Conservation (phyloP, 129 eudicot genomes). For the Pittosporum tobira region DNA sequence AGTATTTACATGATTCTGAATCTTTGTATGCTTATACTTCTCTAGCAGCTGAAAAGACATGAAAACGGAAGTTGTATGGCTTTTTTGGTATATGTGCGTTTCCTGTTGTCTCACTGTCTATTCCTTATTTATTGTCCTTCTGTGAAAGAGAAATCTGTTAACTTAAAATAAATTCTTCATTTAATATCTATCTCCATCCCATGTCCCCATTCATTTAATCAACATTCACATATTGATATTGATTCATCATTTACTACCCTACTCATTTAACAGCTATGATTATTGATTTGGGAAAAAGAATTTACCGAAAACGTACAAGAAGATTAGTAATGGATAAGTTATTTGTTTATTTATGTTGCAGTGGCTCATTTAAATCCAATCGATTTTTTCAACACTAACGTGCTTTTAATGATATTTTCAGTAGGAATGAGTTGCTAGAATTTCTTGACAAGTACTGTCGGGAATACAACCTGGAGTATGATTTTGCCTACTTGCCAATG, state of each 20-base stretch:
- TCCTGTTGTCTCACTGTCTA: no score
- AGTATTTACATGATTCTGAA: neutral
- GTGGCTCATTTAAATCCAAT: neutral
- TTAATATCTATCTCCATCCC: no score
- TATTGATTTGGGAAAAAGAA: no score
- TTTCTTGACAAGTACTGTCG: constrained; percentile 22
- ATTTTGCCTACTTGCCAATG: constrained; percentile 32
- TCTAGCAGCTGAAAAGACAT: constrained; percentile 1
- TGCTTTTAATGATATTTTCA: constrained; percentile 7
- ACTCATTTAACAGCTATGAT: constrained; percentile 4
- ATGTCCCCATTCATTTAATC: no score
- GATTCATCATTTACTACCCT: neutral
- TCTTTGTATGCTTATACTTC: neutral
- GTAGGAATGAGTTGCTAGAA: constrained; percentile 15
- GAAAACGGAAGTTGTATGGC: constrained; percentile 1
- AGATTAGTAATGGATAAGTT: no score
- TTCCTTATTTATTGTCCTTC: neutral
- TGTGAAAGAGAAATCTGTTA: no score
- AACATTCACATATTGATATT: no score
- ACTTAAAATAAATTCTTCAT: no score
- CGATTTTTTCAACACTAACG: neutral
- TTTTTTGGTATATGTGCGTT: no score
- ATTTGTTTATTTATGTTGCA: neutral
- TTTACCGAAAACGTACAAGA: neutral
- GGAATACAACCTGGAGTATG: constrained; percentile 21